Conservation (phyloP, 495 filamentous ascomycete species). For the Terfezia claveryi region DNA sequence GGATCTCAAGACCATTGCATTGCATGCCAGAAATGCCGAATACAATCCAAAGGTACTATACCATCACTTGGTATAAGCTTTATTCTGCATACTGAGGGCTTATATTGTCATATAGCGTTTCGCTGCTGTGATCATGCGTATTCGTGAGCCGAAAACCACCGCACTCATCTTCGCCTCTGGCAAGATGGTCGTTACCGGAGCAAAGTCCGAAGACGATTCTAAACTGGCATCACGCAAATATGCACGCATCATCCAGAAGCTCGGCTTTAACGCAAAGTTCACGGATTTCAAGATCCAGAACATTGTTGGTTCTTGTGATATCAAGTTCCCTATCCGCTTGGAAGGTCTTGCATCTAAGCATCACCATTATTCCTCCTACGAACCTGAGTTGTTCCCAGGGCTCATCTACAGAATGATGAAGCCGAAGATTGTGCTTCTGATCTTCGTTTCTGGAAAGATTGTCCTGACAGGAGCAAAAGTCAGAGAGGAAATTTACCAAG, state of each 20-base stretch:
- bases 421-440: slow-evolving; percentile 95
- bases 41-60: slow-evolving; percentile 82
- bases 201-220: slow-evolving; percentile 95
- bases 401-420: slow-evolving; percentile 99
- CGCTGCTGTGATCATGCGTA: slow-evolving; percentile 98
- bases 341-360: slow-evolving; percentile 88
- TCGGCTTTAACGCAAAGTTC: slow-evolving; percentile 98
- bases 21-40: slow-evolving; percentile 95
- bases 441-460: slow-evolving; percentile 98
- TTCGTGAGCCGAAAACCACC: slow-evolving; percentile 96
- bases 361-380: slow-evolving; percentile 98
- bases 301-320: slow-evolving; percentile 95
- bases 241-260: slow-evolving; percentile 97
- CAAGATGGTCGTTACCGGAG: slow-evolving; percentile 99
- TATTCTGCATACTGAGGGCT: slow-evolving; percentile 23
- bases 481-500: slow-evolving; percentile 95
- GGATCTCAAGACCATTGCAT: slow-evolving; percentile 96
- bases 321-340: slow-evolving; percentile 96
- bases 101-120: slow-evolving; percentile 59
- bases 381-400: slow-evolving; percentile 96
- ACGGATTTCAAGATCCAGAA: slow-evolving; percentile 99
- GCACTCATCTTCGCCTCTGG: slow-evolving; percentile 93
- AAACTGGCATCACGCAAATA: slow-evolving; percentile 95
- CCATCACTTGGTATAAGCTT: slow-evolving; percentile 15
- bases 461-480: slow-evolving; percentile 96